These are phyloP conservation scores for Russula ochroleuca DNA, from an alignment of 768 basidiomycete genomes.

Conservation along the genomic window DNA sequence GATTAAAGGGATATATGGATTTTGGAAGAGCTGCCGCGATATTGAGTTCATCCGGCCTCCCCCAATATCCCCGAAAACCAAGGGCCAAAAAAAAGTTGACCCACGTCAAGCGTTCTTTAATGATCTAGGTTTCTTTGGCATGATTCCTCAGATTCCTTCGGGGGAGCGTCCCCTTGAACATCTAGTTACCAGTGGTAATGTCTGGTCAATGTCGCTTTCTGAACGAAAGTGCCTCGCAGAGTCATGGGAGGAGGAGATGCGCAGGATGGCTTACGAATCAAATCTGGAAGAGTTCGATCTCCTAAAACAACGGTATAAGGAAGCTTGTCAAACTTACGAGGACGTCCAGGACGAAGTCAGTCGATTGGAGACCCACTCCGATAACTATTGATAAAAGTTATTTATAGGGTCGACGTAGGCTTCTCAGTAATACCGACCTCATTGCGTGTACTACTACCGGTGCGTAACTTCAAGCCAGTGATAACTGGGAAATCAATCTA, in stretches of 20 bases:
- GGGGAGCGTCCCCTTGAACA: slow-evolving; percentile 39
- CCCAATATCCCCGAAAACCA: not conserved
- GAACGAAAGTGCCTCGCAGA: slow-evolving; percentile 47
- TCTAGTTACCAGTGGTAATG: slow-evolving; percentile 33
- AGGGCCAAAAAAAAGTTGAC: not conserved
- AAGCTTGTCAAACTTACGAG: slow-evolving; percentile 37
- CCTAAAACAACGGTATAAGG: slow-evolving; percentile 40
- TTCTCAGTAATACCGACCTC: slow-evolving; percentile 54
- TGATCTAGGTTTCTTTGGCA: slow-evolving; percentile 34
- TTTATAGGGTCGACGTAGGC: slow-evolving; percentile 48
- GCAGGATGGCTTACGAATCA: slow-evolving; percentile 32
- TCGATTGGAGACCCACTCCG: slow-evolving; percentile 1
- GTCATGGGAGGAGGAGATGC: slow-evolving; percentile 47
- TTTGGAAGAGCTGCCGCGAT: slow-evolving; percentile 23
- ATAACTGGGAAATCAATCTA: not conserved
- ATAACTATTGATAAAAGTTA: not conserved
- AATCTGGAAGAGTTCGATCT: slow-evolving; percentile 42
- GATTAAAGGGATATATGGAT: slow-evolving; percentile 19
- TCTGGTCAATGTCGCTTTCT: slow-evolving; percentile 51
- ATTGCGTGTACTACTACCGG: slow-evolving; percentile 78
- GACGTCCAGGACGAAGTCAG: slow-evolving; percentile 54
- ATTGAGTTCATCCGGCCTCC: slow-evolving; percentile 22
- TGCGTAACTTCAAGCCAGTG: slow-evolving; percentile 30
- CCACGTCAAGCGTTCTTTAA: slow-evolving; percentile 35
- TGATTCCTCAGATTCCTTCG: slow-evolving; percentile 40